Conservation (phyloP, 176 grass and related monocot genomes). For the Melocanna baccifera region DNA sequence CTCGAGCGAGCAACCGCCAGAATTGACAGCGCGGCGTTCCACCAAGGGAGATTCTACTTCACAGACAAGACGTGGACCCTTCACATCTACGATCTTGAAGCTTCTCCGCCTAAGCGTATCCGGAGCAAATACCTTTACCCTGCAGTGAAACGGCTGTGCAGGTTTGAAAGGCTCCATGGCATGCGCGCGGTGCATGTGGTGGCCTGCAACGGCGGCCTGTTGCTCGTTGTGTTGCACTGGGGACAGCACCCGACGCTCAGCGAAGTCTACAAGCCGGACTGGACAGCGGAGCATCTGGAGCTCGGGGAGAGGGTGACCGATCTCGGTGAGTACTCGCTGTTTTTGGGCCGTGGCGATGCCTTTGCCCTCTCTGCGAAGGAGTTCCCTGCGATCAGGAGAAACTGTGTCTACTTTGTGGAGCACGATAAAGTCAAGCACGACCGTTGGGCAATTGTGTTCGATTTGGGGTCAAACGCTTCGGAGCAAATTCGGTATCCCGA, state of each 20-base stretch:
- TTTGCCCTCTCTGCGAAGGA: background rate
- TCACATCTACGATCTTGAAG: background rate
- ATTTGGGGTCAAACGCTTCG: background rate
- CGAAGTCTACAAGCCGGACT: no score
- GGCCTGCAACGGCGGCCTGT: background rate
- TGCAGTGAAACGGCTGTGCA: background rate
- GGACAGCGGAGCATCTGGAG: no score
- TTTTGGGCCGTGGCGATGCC: background rate
- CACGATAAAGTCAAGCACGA: background rate
- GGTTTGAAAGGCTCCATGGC: background rate
- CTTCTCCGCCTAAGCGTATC: background rate
- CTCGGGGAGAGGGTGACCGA: slow-evolving; percentile 2
- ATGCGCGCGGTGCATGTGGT: background rate
- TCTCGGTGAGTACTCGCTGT: background rate
- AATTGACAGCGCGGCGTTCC: background rate
- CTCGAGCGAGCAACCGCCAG: background rate
- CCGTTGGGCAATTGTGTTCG: background rate
- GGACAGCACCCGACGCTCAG: background rate
- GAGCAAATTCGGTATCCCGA: no score
- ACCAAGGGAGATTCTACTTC: background rate
- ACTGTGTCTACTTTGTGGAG: background rate
- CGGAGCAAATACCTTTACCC: no score
- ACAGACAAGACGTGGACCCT: fast-evolving
- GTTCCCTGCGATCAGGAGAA: background rate
- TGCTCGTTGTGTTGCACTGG: background rate